phyloP scores from a whole-genome alignment of 148 eudicot genomes.

The Silene uniflora region DNA sequence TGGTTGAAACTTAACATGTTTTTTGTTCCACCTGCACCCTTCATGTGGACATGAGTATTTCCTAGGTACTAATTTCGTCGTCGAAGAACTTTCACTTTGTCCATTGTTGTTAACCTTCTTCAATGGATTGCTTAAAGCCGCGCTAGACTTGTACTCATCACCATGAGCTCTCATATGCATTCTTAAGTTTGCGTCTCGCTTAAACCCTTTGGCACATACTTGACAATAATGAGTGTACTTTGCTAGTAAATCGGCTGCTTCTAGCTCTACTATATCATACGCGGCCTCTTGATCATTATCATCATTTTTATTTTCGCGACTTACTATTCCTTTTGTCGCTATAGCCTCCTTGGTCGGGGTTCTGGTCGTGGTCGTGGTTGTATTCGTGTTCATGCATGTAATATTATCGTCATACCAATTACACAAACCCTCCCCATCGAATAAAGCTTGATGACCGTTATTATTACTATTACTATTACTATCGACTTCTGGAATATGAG shows the following conservation, averaged over 20 bases:
- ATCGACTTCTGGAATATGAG: not conserved
- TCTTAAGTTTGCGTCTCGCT: constrained; percentile 80
- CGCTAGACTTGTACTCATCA: constrained; percentile 74
- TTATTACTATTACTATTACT: not conserved
- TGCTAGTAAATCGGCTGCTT: constrained; percentile 63
- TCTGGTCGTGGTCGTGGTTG: not conserved
- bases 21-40: constrained; percentile 81
- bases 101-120: constrained; percentile 28
- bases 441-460: constrained; percentile 1
- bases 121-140: constrained; percentile 61
- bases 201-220: constrained; percentile 84
- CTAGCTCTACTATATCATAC: constrained; percentile 54
- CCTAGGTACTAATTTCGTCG: constrained; percentile 16
- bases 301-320: too few species aligned
- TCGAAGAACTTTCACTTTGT: not conserved
- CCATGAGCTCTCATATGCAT: constrained; percentile 99
- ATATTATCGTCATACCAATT: constrained; percentile 17
- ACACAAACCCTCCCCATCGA: constrained; percentile 18
- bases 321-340: not conserved
- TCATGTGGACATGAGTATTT: constrained; percentile 85
- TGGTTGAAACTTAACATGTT: constrained; percentile 77
- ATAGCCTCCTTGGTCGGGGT: not conserved
- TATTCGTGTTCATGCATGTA: not conserved
- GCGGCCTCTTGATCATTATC: not conserved
- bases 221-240: constrained; percentile 81